phyloP scores from a whole-genome alignment of 176 grass and related monocot species.

The Carex cristatella region DNA sequence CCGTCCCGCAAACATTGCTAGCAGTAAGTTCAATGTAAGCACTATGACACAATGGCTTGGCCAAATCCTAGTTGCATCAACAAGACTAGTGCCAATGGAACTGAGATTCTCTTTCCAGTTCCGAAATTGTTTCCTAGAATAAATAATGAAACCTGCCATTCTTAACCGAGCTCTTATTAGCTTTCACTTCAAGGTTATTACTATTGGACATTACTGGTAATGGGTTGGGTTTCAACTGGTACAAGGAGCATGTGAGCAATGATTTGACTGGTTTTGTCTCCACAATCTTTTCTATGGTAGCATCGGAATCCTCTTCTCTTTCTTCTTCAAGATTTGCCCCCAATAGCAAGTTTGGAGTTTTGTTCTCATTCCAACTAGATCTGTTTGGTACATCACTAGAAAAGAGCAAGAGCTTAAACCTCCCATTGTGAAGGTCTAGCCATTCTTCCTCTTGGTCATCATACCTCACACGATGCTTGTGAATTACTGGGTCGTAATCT shows the following conservation, averaged over 20 bases:
- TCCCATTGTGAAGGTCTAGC: slow-evolving; percentile 91
- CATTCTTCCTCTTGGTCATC: slow-evolving; percentile 98
- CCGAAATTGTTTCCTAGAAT: slow-evolving; percentile 66
- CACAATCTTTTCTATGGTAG: slow-evolving; percentile 29
- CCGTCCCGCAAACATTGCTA: slow-evolving; percentile 38
- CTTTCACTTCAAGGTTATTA: slow-evolving; percentile 27
- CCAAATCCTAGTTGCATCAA: slow-evolving; percentile 25
- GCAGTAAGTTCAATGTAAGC: slow-evolving; percentile 38
- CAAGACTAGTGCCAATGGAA: slow-evolving; percentile 14
- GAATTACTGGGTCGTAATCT: slow-evolving; percentile 72
- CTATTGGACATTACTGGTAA: slow-evolving; percentile 25
- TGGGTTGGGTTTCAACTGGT: slow-evolving; percentile 32
- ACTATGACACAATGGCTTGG: slow-evolving; percentile 21
- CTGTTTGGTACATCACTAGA: slow-evolving; percentile 52
- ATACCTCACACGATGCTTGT: slow-evolving; percentile 79
- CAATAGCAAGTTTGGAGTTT: slow-evolving; percentile 33
- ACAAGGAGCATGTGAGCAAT: slow-evolving; percentile 38
- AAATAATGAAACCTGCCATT: slow-evolving; percentile 61
- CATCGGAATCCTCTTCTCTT: slow-evolving; percentile 35
- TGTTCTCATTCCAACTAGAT: slow-evolving; percentile 32
- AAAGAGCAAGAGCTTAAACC: slow-evolving; percentile 87
- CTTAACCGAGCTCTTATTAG: slow-evolving; percentile 18
- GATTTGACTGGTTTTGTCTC: slow-evolving; percentile 56
- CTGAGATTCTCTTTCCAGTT: slow-evolving; percentile 38
- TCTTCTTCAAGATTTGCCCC: slow-evolving; percentile 28